Percentiles rank a stretch among this genome's conserved stretches.
phyloP scores from a whole-genome alignment of 129 eudicot genomes.

The Chrysanthemum lavandulifolium region DNA sequence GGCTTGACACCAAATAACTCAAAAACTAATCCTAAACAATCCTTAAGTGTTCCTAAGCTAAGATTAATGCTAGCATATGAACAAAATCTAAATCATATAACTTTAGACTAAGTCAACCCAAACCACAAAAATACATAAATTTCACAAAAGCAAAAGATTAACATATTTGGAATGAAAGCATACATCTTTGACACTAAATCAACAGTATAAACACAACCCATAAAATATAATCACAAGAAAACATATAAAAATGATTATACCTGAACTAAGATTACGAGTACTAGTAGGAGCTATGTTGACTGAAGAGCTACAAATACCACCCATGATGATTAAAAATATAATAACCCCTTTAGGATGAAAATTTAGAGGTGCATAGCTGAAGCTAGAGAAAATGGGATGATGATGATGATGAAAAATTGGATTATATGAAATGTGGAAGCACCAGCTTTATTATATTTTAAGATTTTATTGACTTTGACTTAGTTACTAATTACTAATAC shows the following conservation, averaged over 20 bases:
- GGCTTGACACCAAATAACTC: neutral
- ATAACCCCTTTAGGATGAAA: neutral
- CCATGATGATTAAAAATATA: constrained; percentile 31
- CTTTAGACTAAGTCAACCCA: constrained; percentile 16
- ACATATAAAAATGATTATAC: constrained; percentile 24
- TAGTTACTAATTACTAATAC: too few relatives aligned
- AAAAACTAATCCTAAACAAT: neutral
- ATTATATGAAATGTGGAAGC: too few relatives aligned
- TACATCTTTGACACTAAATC: constrained; percentile 3
- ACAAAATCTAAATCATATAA: neutral
- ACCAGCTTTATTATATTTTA: too few relatives aligned
- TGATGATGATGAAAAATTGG: neutral
- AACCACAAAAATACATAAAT: constrained; percentile 7
- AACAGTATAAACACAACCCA: constrained; percentile 15
- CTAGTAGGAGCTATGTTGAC: constrained; percentile 28
- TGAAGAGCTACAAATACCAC: constrained; percentile 51
- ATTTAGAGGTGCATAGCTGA: constrained; percentile 26
- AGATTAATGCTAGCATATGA: neutral
- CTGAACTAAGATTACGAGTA: constrained; percentile 43
- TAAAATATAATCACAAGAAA: neutral
- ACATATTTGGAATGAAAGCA: constrained; percentile 8
- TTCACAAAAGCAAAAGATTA: too few relatives aligned
- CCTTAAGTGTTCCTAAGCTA: neutral
- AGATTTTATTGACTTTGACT: too few relatives aligned
- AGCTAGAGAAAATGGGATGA: neutral